Conservation (phyloP, 306 rosid species). For the Macrotyloma uniflorum region DNA sequence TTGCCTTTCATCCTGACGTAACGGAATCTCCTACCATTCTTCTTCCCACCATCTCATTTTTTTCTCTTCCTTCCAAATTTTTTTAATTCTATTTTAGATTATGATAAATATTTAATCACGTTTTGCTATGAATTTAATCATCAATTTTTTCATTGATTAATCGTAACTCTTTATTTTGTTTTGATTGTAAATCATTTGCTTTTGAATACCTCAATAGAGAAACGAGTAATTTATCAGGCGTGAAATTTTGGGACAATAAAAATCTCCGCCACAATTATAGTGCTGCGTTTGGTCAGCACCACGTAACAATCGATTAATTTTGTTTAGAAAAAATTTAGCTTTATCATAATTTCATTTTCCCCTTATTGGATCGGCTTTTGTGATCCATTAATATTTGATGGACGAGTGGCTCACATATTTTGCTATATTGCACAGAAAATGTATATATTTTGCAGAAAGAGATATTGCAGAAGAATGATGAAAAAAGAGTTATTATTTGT, state of each 20-base stretch:
- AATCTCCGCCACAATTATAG: conserved; percentile 15
- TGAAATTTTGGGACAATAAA: too few species aligned
- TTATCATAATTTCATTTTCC: not conserved
- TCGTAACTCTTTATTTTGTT: not conserved
- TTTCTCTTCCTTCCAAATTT: not conserved
- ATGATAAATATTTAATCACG: too few species aligned
- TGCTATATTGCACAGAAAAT: not conserved
- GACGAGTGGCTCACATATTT: conserved; percentile 19
- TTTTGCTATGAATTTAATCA: not conserved
- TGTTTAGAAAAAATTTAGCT: too few species aligned
- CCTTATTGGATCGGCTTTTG: not conserved
- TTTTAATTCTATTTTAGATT: too few species aligned
- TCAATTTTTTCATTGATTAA: not conserved
- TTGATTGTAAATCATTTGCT: not conserved
- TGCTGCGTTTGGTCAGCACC: conserved; percentile 8
- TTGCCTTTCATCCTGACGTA: conserved; percentile 56
- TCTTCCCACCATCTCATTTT: conserved; percentile 8
- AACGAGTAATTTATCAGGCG: too few species aligned
- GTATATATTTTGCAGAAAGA: not conserved
- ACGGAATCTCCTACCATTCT: conserved; percentile 52
- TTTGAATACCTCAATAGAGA: not conserved
- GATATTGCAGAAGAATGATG: not conserved
- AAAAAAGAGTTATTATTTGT: not conserved
- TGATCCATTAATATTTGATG: not conserved
- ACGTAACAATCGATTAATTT: conserved; percentile 6